Base-by-base conservation (phyloP, 129 eudicot genomes). In the Chrysanthemum makinoi region DNA sequence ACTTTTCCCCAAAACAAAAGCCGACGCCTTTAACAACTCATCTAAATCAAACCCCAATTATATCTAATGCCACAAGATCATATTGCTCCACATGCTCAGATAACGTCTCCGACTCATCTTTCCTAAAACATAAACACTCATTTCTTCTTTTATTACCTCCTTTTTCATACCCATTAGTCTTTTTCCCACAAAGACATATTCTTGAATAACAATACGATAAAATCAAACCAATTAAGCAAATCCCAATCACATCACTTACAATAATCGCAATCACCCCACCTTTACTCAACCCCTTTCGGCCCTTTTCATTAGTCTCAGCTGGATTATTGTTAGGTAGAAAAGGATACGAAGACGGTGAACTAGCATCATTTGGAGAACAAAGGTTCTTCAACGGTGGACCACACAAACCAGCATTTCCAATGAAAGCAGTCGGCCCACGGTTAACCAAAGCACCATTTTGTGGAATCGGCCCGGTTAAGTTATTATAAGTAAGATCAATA, bases 351-450 rank as follows among this genome's bases (percentile, higher is more conserved):
- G 97, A 80, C 5, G 99, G 96, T 6, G 98, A 82, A 68, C 79
- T 84, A 9, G 85, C 88, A 58, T 80, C 72, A 59, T 80, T 75
- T 2, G 84, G 80, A 47, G 72, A 73, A 85, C 99, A 94, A 16
- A 82, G 89, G 65, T 77, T 84, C 70, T 90, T 94, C 82, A 94
- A 71, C 2, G 99, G 99, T 47, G 97, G 93, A 9, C 97, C 97
- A 81, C 97, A 94, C 26, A 94, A 89, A 0, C 87, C 85, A 15
- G 84, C 82, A 63, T 94, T 94, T 44, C 99, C 99, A 55, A 94
- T 88, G 72, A 94, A 94, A 14, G 99, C 99, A 9, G 99, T 94
- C 9, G 97, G 99, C 13, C 99, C 99, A 75, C 99, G 79, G 74
- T 94, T 94, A 26, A 94, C 88, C 2, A 94, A 74, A 79, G 97